Conservation (phyloP, 345 rosid genomes). For the Populus euphratica region DNA sequence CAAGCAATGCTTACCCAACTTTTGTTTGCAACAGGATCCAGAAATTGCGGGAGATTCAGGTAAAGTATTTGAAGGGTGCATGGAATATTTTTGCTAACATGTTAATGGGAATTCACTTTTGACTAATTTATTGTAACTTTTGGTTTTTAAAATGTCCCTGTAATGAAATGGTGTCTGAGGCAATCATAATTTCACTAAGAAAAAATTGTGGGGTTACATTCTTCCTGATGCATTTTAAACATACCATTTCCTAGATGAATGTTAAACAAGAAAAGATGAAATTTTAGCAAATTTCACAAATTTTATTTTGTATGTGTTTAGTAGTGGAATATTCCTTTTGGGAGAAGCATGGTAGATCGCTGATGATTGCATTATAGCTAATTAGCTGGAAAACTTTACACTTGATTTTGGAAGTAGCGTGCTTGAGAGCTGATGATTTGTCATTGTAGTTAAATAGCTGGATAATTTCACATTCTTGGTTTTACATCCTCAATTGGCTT, state of each 20-base stretch:
- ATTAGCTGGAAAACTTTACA: neutral
- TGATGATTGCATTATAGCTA: neutral
- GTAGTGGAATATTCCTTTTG: neutral
- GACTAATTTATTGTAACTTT: neutral
- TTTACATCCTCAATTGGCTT: neutral
- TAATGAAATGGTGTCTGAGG: neutral
- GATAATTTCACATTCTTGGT: neutral
- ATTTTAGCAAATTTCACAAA: neutral
- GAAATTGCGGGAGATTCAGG: conserved; percentile 52
- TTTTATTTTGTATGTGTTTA: neutral
- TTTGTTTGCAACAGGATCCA: conserved; percentile 70
- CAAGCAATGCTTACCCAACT: conserved; percentile 42
- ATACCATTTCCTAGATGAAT: too few species aligned
- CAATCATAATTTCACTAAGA: neutral
- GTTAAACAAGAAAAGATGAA: neutral
- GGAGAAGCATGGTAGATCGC: neutral
- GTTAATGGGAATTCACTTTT: neutral
- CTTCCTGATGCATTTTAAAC: neutral
- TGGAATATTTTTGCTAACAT: neutral
- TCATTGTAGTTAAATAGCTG: neutral
- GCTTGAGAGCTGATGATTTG: neutral
- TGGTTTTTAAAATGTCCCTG: neutral
- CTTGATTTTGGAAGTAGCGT: neutral
- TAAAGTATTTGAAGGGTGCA: conserved; percentile 19
- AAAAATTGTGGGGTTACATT: neutral